Percentiles rank a stretch among this genome's conserved stretches.
Conservation (phyloP, 2,329 filamentous ascomycete species). For the Keithomyces neogunnii region DNA sequence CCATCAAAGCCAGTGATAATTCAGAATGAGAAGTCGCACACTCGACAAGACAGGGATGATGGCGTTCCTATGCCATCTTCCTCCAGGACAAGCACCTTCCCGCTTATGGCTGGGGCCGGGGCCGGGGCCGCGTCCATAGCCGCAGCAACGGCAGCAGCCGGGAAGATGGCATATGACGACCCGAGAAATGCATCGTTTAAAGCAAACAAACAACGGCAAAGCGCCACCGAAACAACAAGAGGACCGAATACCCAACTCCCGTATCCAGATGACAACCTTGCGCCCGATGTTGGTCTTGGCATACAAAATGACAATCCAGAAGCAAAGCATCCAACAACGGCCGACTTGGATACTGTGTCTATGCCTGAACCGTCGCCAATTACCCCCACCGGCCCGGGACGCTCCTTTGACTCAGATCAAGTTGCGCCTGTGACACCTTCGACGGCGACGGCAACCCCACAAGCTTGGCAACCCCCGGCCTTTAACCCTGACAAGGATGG, state of each 20-base stretch:
- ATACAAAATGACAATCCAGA: constrained; percentile 9
- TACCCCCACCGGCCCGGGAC: not conserved
- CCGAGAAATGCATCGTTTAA: not conserved
- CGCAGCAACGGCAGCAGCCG: constrained; percentile 6
- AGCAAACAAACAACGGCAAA: constrained; percentile 1
- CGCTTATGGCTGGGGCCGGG: constrained; percentile 21
- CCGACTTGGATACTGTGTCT: constrained; percentile 8
- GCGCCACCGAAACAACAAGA: constrained; percentile 9
- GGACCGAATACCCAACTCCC: constrained; percentile 20
- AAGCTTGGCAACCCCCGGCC: constrained; percentile 36
- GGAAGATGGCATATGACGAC: not conserved
- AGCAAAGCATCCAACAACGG: constrained; percentile 1
- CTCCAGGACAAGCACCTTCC: constrained; percentile 25
- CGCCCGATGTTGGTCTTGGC: constrained; percentile 12
- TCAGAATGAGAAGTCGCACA: constrained; percentile 22
- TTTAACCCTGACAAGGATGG: constrained; percentile 33
- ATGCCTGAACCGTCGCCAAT: constrained; percentile 14
- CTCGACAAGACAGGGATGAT: constrained; percentile 13
- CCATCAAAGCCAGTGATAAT: constrained; percentile 25
- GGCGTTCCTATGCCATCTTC: constrained; percentile 19
- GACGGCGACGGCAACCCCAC: constrained; percentile 12
- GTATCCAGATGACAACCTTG: constrained; percentile 30
- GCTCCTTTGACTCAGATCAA: not conserved
- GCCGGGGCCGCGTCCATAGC: not conserved
- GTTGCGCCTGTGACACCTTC: constrained; percentile 1